Evolutionary conservation across 73 alveolate species (phyloP).

Genomic region (Paramecium pentaurelia): DNA sequence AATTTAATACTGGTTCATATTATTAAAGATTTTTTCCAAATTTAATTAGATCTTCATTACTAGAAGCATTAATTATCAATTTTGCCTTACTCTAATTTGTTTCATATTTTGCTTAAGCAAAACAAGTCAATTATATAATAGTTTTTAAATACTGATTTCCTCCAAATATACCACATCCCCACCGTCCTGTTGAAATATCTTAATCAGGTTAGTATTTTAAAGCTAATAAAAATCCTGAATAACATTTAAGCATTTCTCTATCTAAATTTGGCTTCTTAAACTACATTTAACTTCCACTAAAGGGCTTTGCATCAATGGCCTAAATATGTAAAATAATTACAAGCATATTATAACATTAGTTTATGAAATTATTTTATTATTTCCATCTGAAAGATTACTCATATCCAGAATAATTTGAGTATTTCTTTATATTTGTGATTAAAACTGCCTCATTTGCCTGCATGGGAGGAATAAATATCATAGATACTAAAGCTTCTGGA

Average conservation of each 20-base stretch:
- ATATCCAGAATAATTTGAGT: background rate
- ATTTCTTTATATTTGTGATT: background rate
- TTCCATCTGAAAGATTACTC: background rate
- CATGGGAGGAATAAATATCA: background rate
- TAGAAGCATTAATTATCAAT: background rate
- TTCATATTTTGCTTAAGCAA: background rate
- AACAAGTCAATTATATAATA: slow-evolving; percentile 61
- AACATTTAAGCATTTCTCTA: slow-evolving; percentile 65
- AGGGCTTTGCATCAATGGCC: slow-evolving; percentile 7
- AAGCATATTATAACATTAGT: background rate
- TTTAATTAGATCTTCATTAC: background rate
- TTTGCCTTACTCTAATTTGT: background rate
- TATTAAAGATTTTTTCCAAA: background rate
- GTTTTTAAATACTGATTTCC: slow-evolving; percentile 71
- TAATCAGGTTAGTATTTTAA: slow-evolving; percentile 5
- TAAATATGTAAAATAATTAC: background rate
- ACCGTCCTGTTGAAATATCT: slow-evolving; percentile 69
- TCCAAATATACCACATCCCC: slow-evolving; percentile 84
- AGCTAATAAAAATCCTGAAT: slow-evolving; percentile 58
- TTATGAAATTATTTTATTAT: background rate
- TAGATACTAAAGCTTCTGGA: background rate
- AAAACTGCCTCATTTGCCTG: background rate
- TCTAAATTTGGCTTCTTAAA: background rate
- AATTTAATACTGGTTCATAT: background rate
- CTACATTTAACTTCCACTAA: background rate